A percentile compares a stretch with the other conserved stretches of the same genome.
Conservation (phyloP, 352 stramenopile species). For the Globisporangium nagaii region DNA sequence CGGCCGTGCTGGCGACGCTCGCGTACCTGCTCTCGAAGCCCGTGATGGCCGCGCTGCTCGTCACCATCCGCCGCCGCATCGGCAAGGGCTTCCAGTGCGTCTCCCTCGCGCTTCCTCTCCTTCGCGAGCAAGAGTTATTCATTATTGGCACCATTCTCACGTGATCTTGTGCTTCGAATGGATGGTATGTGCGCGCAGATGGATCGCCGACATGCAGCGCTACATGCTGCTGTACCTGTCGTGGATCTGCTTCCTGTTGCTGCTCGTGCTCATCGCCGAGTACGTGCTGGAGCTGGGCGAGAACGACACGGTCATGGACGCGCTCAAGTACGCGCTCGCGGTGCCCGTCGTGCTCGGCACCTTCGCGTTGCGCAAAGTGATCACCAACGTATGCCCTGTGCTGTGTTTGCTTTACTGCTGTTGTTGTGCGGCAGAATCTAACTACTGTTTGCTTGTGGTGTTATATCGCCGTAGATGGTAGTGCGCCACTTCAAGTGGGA, state of each 20-base stretch:
- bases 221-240: conserved; percentile 75
- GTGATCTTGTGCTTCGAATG: too few species aligned
- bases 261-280: conserved; percentile 42
- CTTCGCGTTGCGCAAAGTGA: conserved; percentile 66
- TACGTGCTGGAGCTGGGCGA: conserved; percentile 54
- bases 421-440: background rate
- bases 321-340: conserved; percentile 52
- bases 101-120: background rate
- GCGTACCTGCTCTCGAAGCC: conserved; percentile 55
- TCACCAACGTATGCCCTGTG: conserved; percentile 54
- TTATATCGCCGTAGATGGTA: too few species aligned
- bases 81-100: conserved; percentile 57
- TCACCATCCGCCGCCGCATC: conserved; percentile 39
- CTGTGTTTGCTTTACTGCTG: background rate
- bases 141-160: too few species aligned
- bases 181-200: conserved; percentile 28
- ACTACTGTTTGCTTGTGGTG: background rate
- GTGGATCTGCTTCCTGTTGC: conserved; percentile 50
- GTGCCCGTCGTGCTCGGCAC: conserved; percentile 69
- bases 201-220: conserved; percentile 74
- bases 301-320: conserved; percentile 40
- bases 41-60: conserved; percentile 43
- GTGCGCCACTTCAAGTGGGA: conserved; percentile 79
- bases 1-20: conserved; percentile 28
- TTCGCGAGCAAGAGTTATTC: too few species aligned